These are phyloP conservation scores for Purpureocillium lavendulum DNA, from an alignment of 2,329 filamentous ascomycete genomes.

Conservation along the genomic window DNA sequence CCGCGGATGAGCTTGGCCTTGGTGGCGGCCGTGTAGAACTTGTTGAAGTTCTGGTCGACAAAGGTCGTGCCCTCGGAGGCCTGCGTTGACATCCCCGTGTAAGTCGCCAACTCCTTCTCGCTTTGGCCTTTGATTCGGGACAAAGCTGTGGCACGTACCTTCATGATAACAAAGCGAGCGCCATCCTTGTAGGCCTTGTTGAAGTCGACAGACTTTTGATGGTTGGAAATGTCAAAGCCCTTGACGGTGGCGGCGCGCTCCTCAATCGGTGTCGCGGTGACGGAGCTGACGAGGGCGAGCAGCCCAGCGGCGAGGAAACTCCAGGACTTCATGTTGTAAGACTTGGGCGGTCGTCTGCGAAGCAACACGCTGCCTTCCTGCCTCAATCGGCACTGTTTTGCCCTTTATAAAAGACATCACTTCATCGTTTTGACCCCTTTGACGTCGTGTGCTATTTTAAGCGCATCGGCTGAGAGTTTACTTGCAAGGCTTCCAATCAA, in stretches of 20 bases:
- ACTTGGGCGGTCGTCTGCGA: too few species aligned
- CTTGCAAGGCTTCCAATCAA: too few species aligned
- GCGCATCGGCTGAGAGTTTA: too few species aligned
- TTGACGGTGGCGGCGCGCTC: slow-evolving; percentile 19
- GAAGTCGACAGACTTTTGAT: slow-evolving; percentile 28
- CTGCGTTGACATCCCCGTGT: slow-evolving; percentile 15
- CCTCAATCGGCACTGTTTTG: too few species aligned
- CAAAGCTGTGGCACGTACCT: too few species aligned
- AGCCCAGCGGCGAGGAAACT: neutral
- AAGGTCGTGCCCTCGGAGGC: slow-evolving; percentile 43
- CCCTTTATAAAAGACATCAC: too few species aligned
- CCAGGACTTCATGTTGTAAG: slow-evolving; percentile 8
- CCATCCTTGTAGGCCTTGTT: slow-evolving; percentile 24
- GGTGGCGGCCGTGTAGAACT: slow-evolving; percentile 40
- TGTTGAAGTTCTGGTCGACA: slow-evolving; percentile 32
- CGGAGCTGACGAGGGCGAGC: slow-evolving; percentile 1
- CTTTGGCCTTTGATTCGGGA: too few species aligned
- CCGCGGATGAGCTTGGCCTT: slow-evolving; percentile 43
- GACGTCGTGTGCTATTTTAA: too few species aligned
- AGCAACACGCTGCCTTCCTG: too few species aligned
- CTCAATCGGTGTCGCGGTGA: slow-evolving; percentile 2
- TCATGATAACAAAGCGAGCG: slow-evolving; percentile 35
- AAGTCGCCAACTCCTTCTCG: too few species aligned
- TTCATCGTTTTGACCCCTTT: too few species aligned
- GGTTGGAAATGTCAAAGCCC: slow-evolving; percentile 33